These are phyloP conservation scores for Malassezia sp. DNA, from an alignment of 1,284 basidiomycete genomes.

Conservation along the genomic window DNA sequence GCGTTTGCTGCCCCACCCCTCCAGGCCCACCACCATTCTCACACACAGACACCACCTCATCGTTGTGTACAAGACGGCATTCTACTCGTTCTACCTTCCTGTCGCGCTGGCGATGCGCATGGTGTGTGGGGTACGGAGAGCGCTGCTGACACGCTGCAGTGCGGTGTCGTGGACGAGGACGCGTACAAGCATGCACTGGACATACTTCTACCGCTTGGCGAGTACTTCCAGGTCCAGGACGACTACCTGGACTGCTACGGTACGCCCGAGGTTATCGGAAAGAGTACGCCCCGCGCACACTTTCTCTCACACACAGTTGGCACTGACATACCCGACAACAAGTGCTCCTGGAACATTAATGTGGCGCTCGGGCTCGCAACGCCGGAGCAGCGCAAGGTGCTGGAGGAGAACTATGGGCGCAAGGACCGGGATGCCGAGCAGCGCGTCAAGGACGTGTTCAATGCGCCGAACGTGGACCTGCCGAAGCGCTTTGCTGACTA, in stretches of 20 bases:
- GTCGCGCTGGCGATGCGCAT: slow-evolving; percentile 83
- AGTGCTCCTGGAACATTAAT: slow-evolving; percentile 96
- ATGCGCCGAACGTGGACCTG: slow-evolving; percentile 58
- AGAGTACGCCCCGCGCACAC: slow-evolving; percentile 48
- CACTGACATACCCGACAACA: slow-evolving; percentile 97
- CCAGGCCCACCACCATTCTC: too few species aligned
- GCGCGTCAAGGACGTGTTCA: slow-evolving; percentile 66
- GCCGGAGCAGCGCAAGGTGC: slow-evolving; percentile 54
- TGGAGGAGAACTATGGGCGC: slow-evolving; percentile 70
- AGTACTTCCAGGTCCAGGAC: slow-evolving; percentile 98
- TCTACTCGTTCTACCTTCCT: slow-evolving; percentile 96
- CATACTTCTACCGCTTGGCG: slow-evolving; percentile 83
- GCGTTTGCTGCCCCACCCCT: too few species aligned
- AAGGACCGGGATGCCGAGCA: slow-evolving; percentile 61
- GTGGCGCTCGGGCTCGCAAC: slow-evolving; percentile 64
- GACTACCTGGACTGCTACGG: slow-evolving; percentile 91
- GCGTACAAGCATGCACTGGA: slow-evolving; percentile 69
- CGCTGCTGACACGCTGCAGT: too few species aligned
- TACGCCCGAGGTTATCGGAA: slow-evolving; percentile 82
- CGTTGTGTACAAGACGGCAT: slow-evolving; percentile 94
- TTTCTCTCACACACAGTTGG: slow-evolving; percentile 52
- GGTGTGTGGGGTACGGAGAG: too few species aligned
- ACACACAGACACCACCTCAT: slow-evolving; percentile 88
- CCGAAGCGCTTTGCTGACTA: slow-evolving; percentile 59
- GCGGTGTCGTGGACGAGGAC: slow-evolving; percentile 58